Evolutionary conservation across 495 filamentous ascomycete genomes (phyloP), one percentile per base, ranked within the genome.

Genomic region (Xylaria grammica): DNA sequence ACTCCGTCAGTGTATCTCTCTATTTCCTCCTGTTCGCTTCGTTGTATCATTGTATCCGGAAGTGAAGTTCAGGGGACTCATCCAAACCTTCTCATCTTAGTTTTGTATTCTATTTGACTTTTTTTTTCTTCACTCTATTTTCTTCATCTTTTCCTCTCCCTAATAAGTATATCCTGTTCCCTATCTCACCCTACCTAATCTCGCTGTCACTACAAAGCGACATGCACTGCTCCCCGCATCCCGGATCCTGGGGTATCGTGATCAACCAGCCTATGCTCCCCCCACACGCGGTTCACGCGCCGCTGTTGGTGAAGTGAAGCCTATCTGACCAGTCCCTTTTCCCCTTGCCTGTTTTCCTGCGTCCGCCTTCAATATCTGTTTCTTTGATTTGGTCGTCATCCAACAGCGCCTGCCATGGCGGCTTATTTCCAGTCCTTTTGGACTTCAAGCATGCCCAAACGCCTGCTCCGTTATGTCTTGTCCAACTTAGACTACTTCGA

Each of bases 401-500:
- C 30, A 51, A 30, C 22, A 40, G 30, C 44, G 44, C 45, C 61
- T 24, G 73, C 48, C 72, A 86, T 86, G 84, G 82, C 81, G 40
- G 78, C 76, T 51, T 88, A 83, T 70, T 90, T 95, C 72, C 76
- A 90, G 71, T 87, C 90, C 49, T 92, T 83, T 52, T 66, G 75
- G 65, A 75, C 65, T 62, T 83, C 90, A 40, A 89, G 86, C 68
- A 87, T 95, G 77, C 90, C 91, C 77, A 94, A 94, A 81, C 86
- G 88, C 69, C 79, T 95, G 60, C 82, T 97, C 50, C 87, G 90
- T 65, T 96, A 93, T 75, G 91, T 87, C 26, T 78, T 97, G 29
- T 90, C 89, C 4, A 87, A 90, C 60, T 76, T 94, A 44, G 92
- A 94, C 57, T 75, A 96, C 27, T 83, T 97, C 27, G 94, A 97